Evolutionary conservation across 2,329 filamentous ascomycete genomes (phyloP).

Genomic region (Xylariaceae sp.): DNA sequence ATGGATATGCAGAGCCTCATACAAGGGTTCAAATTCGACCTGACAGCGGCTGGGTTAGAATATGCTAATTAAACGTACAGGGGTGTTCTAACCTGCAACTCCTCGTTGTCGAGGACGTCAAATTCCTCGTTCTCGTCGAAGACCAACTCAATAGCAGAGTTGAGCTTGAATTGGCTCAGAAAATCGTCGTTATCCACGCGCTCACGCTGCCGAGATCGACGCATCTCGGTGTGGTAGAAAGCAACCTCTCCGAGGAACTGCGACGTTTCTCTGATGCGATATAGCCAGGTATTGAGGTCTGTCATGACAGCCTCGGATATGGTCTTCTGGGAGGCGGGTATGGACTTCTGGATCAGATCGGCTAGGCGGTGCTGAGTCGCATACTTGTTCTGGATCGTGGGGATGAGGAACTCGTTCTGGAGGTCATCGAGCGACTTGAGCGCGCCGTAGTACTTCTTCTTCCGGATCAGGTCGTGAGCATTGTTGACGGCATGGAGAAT

Average conservation of each 20-base stretch:
- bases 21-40: slow-evolving; percentile 91
- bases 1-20: slow-evolving; percentile 94
- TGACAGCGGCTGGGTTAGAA: no score
- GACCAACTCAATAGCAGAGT: slow-evolving; percentile 91
- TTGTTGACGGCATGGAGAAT: slow-evolving; percentile 90
- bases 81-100: no score
- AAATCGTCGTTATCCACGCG: slow-evolving; percentile 69
- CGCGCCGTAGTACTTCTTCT: slow-evolving; percentile 93
- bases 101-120: slow-evolving; percentile 90
- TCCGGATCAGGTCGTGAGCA: slow-evolving; percentile 81
- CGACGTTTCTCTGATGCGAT: slow-evolving; percentile 87
- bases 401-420: slow-evolving; percentile 84
- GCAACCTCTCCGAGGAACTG: slow-evolving; percentile 94
- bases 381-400: slow-evolving; percentile 68
- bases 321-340: slow-evolving; percentile 82
- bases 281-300: slow-evolving; percentile 95
- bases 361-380: slow-evolving; percentile 93
- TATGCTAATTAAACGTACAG: no score
- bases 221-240: slow-evolving; percentile 89
- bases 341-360: slow-evolving; percentile 91
- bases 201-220: slow-evolving; percentile 75
- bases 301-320: slow-evolving; percentile 97
- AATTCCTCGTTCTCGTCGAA: slow-evolving; percentile 95
- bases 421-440: slow-evolving; percentile 90
- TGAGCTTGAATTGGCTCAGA: slow-evolving; percentile 78